Base-by-base conservation (phyloP, 179 eudicot species). In the Actinidia arguta region DNA sequence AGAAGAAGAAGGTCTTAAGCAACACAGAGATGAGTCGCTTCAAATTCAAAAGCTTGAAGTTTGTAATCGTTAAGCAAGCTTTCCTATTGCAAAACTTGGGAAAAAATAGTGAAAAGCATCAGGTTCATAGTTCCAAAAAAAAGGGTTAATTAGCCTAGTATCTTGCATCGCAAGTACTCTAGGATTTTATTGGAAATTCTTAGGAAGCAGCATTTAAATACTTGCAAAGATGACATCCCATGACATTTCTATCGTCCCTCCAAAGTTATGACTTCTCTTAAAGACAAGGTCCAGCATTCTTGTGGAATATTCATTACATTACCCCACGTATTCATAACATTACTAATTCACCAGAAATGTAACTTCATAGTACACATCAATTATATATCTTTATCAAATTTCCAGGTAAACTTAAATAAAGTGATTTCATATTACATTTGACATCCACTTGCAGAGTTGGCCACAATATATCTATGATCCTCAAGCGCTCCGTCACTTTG, bases 21-120 rank as follows among this genome's bases (percentile, higher is more conserved):
- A 70, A 5, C 75, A 70, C n/a, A 70, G 54, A 71, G 17, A 50
- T 50, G 42, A 73, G 59, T 12, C 55, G 50, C n/a, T 50, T 73
- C 58, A 48, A 73, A 73, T 13, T n/a, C 76, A 18, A n/a, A n/a
- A n/a, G n/a, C 24, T 14, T 14, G 31, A 39, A 69, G 73, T 69
- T 42, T 24, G 16, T 67, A 67, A 36, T 67, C 74, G 42, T n/a
- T 42, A 42, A 69, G 20, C 10, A 22, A 69, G n/a, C 13, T 69
- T 69, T 69, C 51, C 51, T 44, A 69, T 22, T 48, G 22, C n/a
- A 42, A n/a, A 44, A 69, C 51, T 22, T 18, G 12, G 51, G 73
- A 8, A 69, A 48, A 69, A 18, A 44, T 44, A 67, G 36, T 16
- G 12, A 36, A 67, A 67, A 67, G 72, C 47, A 67, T 9, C 47